Conservation (phyloP, 768 basidiomycete genomes). For the Fistulinella prunicolor region DNA sequence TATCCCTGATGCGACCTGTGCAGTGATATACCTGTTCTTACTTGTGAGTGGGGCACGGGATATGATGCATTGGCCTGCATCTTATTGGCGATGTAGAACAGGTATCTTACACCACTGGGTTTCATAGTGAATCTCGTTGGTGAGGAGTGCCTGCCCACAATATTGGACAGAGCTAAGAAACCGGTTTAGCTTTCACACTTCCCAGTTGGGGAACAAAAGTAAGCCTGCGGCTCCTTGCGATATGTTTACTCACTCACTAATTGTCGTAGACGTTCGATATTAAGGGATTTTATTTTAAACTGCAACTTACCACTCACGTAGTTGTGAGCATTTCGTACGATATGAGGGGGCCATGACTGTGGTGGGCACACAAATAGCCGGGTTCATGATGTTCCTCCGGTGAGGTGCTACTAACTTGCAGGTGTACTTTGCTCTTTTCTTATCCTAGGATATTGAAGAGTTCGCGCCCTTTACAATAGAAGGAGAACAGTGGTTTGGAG, state of each 20-base stretch:
- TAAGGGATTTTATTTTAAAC: neutral
- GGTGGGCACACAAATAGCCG: constrained; percentile 38
- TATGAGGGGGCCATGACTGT: constrained; percentile 49
- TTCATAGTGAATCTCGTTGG: constrained; percentile 55
- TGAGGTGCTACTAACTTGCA: constrained; percentile 14
- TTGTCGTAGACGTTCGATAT: constrained; percentile 12
- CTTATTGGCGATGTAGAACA: constrained; percentile 42
- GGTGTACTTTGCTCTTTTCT: neutral
- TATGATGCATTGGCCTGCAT: neutral
- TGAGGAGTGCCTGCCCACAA: constrained; percentile 3
- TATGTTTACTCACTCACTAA: neutral
- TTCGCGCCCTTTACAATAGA: constrained; percentile 15
- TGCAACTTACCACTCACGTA: constrained; percentile 13
- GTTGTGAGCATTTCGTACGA: constrained; percentile 46
- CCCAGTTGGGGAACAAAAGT: constrained; percentile 13
- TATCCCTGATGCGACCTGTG: neutral
- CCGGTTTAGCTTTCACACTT: constrained; percentile 15
- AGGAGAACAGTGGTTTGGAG: constrained; percentile 8
- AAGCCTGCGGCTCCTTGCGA: neutral
- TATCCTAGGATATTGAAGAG: constrained; percentile 6
- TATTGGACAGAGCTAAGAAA: neutral
- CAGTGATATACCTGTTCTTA: constrained; percentile 37
- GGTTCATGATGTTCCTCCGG: constrained; percentile 45
- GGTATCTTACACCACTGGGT: constrained; percentile 60
- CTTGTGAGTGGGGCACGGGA: constrained; percentile 26